These are phyloP conservation scores for Pichia paraexigua DNA, from an alignment of 805 yeast genomes.

Conservation along the genomic window DNA sequence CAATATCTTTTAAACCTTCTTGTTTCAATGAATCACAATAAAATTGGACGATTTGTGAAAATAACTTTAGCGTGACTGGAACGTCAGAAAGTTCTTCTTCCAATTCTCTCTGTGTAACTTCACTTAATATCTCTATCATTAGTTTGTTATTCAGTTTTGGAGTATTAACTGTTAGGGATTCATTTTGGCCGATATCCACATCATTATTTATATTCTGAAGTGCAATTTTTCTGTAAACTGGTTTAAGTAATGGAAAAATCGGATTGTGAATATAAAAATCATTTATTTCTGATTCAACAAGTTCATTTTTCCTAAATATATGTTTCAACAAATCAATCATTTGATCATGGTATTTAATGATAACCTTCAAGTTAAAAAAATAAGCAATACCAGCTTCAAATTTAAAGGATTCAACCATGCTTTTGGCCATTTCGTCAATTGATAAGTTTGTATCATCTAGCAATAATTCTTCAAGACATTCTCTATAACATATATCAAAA, in stretches of 20 bases:
- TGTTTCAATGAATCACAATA: constrained; percentile 17
- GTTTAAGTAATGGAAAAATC: constrained; percentile 21
- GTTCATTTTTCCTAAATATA: constrained; percentile 6
- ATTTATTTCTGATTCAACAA: constrained; percentile 12
- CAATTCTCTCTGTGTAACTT: neutral
- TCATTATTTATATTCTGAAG: constrained; percentile 4
- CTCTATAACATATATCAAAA: constrained; percentile 1
- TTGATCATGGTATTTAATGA: constrained; percentile 4
- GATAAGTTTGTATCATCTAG: neutral
- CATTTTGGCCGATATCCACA: neutral
- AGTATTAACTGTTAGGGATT: neutral
- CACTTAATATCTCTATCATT: neutral
- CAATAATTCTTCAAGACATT: neutral
- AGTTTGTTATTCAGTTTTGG: neutral
- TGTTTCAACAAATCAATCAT: constrained; percentile 5
- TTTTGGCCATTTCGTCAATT: neutral
- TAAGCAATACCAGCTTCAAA: neutral
- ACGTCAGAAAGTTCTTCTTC: neutral
- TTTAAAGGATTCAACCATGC: neutral
- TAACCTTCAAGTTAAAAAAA: neutral
- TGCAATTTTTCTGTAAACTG: constrained; percentile 12
- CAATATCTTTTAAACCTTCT: constrained; percentile 9
- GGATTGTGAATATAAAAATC: constrained; percentile 20
- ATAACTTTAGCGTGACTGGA: constrained; percentile 17
- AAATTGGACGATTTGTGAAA: constrained; percentile 19